phyloP scores from a whole-genome alignment of 2,329 filamentous ascomycete species.

The Thelonectria blattea region DNA sequence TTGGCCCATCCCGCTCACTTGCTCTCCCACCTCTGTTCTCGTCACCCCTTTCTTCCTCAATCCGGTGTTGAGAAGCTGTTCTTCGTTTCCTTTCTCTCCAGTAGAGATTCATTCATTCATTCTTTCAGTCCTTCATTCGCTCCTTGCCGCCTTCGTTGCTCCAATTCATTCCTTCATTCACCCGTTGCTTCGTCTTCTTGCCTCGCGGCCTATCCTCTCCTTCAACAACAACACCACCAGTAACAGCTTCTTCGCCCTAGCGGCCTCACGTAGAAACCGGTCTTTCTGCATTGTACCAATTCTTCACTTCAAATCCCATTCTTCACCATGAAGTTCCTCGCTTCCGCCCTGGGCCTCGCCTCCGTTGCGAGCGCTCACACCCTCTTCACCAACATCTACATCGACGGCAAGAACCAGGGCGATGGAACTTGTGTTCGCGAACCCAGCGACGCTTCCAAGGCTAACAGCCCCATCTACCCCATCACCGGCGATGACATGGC shows the following conservation, averaged over 20 bases:
- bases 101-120: slow-evolving; percentile 22
- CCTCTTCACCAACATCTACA: slow-evolving; percentile 66
- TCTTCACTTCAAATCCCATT: slow-evolving; percentile 1
- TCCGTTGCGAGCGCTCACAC: slow-evolving; percentile 61
- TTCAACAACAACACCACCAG: slow-evolving; percentile 14
- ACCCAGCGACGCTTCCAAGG: slow-evolving; percentile 57
- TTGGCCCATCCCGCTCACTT: slow-evolving; percentile 12
- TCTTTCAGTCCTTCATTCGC: slow-evolving; percentile 18
- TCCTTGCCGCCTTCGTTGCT: too few relatives aligned
- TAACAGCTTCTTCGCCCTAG: slow-evolving; percentile 25
- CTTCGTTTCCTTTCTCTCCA: slow-evolving; percentile 19
- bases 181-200: slow-evolving; percentile 22
- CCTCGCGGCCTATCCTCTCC: slow-evolving; percentile 23
- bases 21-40: slow-evolving; percentile 12
- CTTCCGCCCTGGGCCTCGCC: slow-evolving; percentile 45
- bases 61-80: slow-evolving; percentile 29
- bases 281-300: slow-evolving; percentile 25
- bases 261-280: slow-evolving; percentile 34
- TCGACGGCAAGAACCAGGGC: slow-evolving; percentile 69
- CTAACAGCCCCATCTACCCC: slow-evolving; percentile 63
- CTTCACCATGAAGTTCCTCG: slow-evolving; percentile 47
- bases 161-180: slow-evolving; percentile 25
- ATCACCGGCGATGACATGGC: slow-evolving; percentile 69
- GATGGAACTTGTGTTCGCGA: slow-evolving; percentile 76
- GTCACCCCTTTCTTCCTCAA: slow-evolving; percentile 27